Percentiles rank a stretch among this genome's conserved stretches.
These are phyloP conservation scores for Cymbopogon citratus DNA, from an alignment of 176 grass and related monocot species.

Conservation along the genomic window DNA sequence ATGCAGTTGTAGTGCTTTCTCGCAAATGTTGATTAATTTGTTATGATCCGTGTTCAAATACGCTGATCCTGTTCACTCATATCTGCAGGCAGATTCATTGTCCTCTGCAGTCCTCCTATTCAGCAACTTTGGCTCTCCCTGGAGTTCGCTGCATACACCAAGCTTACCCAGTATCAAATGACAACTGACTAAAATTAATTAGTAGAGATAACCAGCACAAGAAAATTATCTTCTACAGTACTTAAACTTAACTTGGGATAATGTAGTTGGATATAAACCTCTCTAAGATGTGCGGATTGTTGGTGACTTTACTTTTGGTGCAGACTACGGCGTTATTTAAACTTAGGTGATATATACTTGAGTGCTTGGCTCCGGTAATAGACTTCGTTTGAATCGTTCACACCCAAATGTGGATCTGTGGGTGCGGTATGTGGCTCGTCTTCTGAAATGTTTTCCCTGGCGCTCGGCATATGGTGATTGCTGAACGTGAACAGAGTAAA, in stretches of 20 bases:
- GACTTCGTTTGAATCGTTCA: not conserved
- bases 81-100: conserved; percentile 7
- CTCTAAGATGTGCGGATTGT: not conserved
- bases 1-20: not conserved
- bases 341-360: not conserved
- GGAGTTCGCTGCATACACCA: not conserved
- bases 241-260: not conserved
- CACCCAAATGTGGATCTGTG: not conserved
- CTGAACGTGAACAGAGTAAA: not conserved
- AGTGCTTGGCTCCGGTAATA: not conserved
- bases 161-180: not conserved
- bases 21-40: not conserved
- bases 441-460: not conserved
- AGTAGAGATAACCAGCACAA: not conserved
- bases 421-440: not conserved
- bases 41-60: not conserved
- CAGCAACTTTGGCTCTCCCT: not conserved
- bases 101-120: not conserved
- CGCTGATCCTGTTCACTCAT: conserved; percentile 10
- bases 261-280: not conserved
- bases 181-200: conserved; percentile 1
- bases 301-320: not conserved
- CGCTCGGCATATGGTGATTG: not conserved
- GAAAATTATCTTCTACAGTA: not conserved
- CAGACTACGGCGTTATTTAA: not conserved